These are phyloP conservation scores for Hemisphaericaspora xylanilytica DNA, from an alignment of 1,139 yeast species.

Conservation along the genomic window DNA sequence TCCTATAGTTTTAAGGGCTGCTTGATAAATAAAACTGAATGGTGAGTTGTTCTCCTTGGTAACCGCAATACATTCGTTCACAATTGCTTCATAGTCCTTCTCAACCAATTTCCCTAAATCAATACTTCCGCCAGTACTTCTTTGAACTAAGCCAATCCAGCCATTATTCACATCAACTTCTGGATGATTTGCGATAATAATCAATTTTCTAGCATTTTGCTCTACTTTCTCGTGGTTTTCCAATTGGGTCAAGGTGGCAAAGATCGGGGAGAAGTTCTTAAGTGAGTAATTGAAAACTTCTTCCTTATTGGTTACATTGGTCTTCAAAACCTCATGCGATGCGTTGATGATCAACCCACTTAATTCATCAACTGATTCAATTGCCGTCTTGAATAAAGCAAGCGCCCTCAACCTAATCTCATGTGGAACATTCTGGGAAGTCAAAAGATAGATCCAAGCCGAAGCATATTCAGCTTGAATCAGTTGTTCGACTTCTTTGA, in stretches of 20 bases:
- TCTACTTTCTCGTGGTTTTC: conserved; percentile 21
- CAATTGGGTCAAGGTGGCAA: conserved; percentile 45
- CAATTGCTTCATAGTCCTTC: conserved; percentile 35
- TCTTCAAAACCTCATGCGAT: conserved; percentile 2
- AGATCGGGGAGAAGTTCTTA: conserved; percentile 32
- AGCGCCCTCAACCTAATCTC: conserved; percentile 32
- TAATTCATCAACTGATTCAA: conserved; percentile 20
- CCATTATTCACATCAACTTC: conserved; percentile 47
- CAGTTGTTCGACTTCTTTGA: background rate
- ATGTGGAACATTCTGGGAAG: conserved; percentile 37
- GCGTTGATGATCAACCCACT: conserved; percentile 18
- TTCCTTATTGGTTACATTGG: conserved; percentile 15
- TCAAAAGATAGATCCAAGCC: conserved; percentile 44
- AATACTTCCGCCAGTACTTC: conserved; percentile 36
- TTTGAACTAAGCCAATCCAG: conserved; percentile 79
- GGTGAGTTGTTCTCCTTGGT: background rate
- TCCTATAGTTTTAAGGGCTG: conserved; percentile 59
- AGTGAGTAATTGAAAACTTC: conserved; percentile 20
- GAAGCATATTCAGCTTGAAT: conserved; percentile 20
- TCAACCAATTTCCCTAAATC: conserved; percentile 66
- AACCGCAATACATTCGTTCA: conserved; percentile 18
- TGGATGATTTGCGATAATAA: conserved; percentile 57
- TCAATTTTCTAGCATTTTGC: conserved; percentile 36
- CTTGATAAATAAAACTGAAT: conserved; percentile 23
- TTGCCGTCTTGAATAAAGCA: conserved; percentile 23